Evolutionary conservation across 306 rosid genomes (phyloP).

Genomic region (Abrus precatorius): DNA sequence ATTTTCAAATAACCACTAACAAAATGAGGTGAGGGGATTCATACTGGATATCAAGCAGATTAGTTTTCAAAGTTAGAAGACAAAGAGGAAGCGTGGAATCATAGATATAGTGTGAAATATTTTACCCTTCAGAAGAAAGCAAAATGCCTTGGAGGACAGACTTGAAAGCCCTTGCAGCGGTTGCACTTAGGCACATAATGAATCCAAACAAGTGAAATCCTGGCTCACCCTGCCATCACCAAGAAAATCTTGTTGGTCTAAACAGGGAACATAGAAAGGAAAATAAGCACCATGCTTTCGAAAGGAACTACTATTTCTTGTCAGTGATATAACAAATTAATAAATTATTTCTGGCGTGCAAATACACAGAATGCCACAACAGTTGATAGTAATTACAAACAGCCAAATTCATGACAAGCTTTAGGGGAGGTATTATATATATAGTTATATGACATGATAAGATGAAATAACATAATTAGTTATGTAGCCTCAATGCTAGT

Average conservation of each 20-base stretch:
- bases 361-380: constrained; percentile 24
- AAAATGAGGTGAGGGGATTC: constrained; percentile 2
- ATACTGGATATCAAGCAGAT: constrained; percentile 6
- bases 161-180: constrained; percentile 99
- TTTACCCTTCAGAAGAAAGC: constrained; percentile 98
- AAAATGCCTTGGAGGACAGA: constrained; percentile 96
- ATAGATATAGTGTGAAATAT: constrained; percentile 36
- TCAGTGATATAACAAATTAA: constrained; percentile 14
- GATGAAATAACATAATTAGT: constrained; percentile 31
- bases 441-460: not conserved
- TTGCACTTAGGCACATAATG: constrained; percentile 93
- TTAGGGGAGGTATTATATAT: not conserved
- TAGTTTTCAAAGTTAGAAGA: constrained; percentile 15
- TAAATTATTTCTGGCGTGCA: not conserved
- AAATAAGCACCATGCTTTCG: constrained; percentile 33
- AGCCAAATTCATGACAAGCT: constrained; percentile 35
- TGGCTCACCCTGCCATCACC: constrained; percentile 91
- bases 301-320: constrained; percentile 17
- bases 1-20: not conserved
- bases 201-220: constrained; percentile 93
- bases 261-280: constrained; percentile 21
- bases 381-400: not conserved
- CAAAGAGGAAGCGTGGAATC: constrained; percentile 25
- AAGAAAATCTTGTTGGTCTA: constrained; percentile 43
- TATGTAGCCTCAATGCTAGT: not conserved